phyloP scores from a whole-genome alignment of 2,329 filamentous ascomycete species.

The Cercospora sp. region DNA sequence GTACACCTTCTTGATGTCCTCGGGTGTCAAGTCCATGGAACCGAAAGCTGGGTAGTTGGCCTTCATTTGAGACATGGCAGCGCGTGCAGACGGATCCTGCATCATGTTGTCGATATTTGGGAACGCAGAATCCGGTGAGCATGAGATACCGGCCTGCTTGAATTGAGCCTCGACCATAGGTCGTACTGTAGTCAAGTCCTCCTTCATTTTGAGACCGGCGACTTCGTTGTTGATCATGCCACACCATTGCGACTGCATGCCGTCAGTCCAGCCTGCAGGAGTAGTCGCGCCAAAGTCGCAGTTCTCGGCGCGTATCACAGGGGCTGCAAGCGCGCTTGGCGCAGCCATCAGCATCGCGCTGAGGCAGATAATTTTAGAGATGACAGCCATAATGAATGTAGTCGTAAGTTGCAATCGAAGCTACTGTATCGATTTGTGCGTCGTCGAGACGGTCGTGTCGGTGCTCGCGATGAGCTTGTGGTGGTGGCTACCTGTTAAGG shows the following conservation, averaged over 20 bases:
- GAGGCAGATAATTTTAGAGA: slow-evolving; percentile 8
- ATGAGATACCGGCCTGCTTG: slow-evolving; percentile 16
- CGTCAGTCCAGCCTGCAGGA: slow-evolving; percentile 12
- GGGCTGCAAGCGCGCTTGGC: slow-evolving; percentile 10
- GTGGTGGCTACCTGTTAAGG: not conserved
- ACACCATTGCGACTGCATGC: slow-evolving; percentile 18
- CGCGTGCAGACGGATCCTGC: slow-evolving; percentile 15
- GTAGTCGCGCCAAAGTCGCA: slow-evolving; percentile 9
- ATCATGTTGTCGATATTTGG: slow-evolving; percentile 17
- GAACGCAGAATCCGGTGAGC: slow-evolving; percentile 10
- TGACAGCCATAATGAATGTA: slow-evolving; percentile 6
- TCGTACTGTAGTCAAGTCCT: slow-evolving; percentile 4
- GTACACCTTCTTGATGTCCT: slow-evolving; percentile 21
- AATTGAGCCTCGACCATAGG: slow-evolving; percentile 9
- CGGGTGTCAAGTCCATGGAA: slow-evolving; percentile 22
- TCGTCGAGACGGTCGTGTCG: not conserved
- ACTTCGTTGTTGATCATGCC: slow-evolving; percentile 21
- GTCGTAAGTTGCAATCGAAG: not conserved
- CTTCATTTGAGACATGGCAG: slow-evolving; percentile 18
- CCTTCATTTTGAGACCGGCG: slow-evolving; percentile 4
- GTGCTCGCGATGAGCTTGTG: not conserved
- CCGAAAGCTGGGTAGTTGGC: slow-evolving; percentile 19
- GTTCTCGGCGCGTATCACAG: slow-evolving; percentile 4
- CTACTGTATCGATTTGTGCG: not conserved
- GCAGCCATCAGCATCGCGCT: not conserved